These are phyloP conservation scores for Ceratorhiza oryzae-sativae DNA, from an alignment of 1,284 basidiomycete species.

Conservation along the genomic window DNA sequence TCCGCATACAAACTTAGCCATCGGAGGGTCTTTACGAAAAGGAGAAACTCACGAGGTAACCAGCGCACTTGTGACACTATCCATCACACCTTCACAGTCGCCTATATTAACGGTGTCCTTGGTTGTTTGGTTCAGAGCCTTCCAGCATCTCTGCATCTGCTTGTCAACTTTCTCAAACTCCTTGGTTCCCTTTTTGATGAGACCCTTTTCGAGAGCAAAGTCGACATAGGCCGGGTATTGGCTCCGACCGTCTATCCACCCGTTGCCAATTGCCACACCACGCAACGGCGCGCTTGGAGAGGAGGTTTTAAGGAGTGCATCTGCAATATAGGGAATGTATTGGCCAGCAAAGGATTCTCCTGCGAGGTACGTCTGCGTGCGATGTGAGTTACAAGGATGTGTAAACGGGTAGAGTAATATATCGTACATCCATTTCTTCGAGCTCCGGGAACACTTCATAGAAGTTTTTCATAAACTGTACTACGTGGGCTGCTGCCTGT, in stretches of 20 bases:
- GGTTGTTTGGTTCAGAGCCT: conserved; percentile 63
- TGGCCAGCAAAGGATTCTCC: conserved; percentile 99
- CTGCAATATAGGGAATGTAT: conserved; percentile 95
- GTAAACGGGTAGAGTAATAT: conserved; percentile 30
- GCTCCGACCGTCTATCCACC: conserved; percentile 89
- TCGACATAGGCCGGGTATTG: conserved; percentile 94
- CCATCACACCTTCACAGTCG: conserved; percentile 72
- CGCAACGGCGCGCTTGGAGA: conserved; percentile 62
- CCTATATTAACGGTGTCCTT: conserved; percentile 60
- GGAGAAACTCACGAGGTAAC: conserved; percentile 57
- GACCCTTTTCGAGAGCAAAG: conserved; percentile 79
- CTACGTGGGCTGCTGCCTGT: conserved; percentile 80
- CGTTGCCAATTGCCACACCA: conserved; percentile 94
- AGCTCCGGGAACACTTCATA: conserved; percentile 93
- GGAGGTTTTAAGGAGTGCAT: conserved; percentile 77
- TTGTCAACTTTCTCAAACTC: conserved; percentile 69
- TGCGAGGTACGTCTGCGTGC: conserved; percentile 80
- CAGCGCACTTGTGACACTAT: conserved; percentile 58
- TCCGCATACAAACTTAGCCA: neutral
- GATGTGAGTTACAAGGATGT: conserved; percentile 34
- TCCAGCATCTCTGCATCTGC: conserved; percentile 70
- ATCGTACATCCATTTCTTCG: conserved; percentile 77
- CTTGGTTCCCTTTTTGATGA: conserved; percentile 78
- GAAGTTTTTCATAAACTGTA: conserved; percentile 87
- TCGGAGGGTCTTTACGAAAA: neutral